Percentiles rank a stretch among this genome's conserved stretches.
Conservation (phyloP, 352 stramenopile species). For the Phytophthora nicotianae region DNA sequence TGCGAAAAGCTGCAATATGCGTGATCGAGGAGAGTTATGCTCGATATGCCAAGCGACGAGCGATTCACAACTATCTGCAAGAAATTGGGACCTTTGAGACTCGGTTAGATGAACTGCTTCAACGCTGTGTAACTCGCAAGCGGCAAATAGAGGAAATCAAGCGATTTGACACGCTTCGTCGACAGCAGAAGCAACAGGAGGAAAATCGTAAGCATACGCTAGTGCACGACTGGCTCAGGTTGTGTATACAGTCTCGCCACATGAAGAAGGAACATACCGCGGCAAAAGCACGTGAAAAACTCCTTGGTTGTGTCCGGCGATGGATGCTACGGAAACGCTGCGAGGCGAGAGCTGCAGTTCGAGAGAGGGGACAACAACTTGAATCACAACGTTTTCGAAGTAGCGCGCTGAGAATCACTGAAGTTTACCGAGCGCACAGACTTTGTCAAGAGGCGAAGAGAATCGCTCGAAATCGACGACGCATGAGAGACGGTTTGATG, state of each 20-base stretch:
- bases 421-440: constrained; percentile 14
- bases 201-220: constrained; percentile 11
- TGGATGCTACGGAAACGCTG: constrained; percentile 18
- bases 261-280: constrained; percentile 5
- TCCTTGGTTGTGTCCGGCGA: constrained; percentile 17
- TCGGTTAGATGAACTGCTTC: constrained; percentile 12
- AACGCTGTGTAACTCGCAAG: constrained; percentile 15
- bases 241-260: constrained; percentile 1
- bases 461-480: not conserved
- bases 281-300: constrained; percentile 7
- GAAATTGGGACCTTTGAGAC: constrained; percentile 17
- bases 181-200: constrained; percentile 3
- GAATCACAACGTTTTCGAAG: constrained; percentile 1
- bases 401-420: constrained; percentile 9
- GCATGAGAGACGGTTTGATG: not conserved
- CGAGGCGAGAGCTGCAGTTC: constrained; percentile 7
- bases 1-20: constrained; percentile 13
- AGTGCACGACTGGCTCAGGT: constrained; percentile 9
- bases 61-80: constrained; percentile 27
- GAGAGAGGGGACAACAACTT: constrained; percentile 5
- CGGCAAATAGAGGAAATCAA: constrained; percentile 21
- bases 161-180: constrained; percentile 12
- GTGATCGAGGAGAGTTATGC: constrained; percentile 25
- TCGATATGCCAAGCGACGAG: constrained; percentile 18
- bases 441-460: constrained; percentile 5